These are phyloP conservation scores for Aureobasidium sp. DNA, from an alignment of 2,329 filamentous ascomycete species.

Conservation along the genomic window DNA sequence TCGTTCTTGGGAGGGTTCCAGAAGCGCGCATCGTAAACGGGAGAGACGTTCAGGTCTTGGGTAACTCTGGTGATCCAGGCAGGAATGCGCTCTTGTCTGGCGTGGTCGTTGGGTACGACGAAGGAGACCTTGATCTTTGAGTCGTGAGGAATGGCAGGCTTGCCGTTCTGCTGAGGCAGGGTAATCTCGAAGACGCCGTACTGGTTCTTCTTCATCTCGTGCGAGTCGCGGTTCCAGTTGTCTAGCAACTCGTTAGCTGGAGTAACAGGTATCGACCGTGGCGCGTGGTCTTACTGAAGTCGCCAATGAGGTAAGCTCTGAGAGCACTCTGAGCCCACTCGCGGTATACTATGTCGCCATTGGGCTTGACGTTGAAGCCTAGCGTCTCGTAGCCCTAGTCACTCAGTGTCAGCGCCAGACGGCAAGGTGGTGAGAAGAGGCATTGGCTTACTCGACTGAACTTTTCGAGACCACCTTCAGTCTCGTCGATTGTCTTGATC, in stretches of 20 bases:
- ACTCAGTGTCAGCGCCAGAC: background rate
- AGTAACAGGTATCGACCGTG: background rate
- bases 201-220: constrained; percentile 76
- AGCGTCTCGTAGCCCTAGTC: constrained; percentile 72
- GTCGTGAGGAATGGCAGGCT: constrained; percentile 77
- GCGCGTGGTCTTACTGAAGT: constrained; percentile 63
- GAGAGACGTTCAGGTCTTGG: constrained; percentile 81
- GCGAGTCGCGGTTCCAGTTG: constrained; percentile 73
- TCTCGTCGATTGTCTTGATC: constrained; percentile 73
- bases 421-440: background rate
- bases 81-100: constrained; percentile 73
- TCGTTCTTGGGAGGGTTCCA: constrained; percentile 82
- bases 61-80: constrained; percentile 98
- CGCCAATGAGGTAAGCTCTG: constrained; percentile 78
- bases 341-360: constrained; percentile 81
- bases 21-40: constrained; percentile 88
- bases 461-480: constrained; percentile 82
- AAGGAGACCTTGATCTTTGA: constrained; percentile 87
- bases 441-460: constrained; percentile 63
- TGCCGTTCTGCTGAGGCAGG: constrained; percentile 63
- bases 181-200: constrained; percentile 83
- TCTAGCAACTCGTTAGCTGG: constrained; percentile 42
- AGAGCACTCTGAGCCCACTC: constrained; percentile 94
- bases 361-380: constrained; percentile 70
- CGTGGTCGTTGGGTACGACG: constrained; percentile 65